A percentile compares a stretch with the other conserved stretches of the same genome.
phyloP scores from a whole-genome alignment of 805 yeast species.

The Komagataella kurtzmanii region DNA sequence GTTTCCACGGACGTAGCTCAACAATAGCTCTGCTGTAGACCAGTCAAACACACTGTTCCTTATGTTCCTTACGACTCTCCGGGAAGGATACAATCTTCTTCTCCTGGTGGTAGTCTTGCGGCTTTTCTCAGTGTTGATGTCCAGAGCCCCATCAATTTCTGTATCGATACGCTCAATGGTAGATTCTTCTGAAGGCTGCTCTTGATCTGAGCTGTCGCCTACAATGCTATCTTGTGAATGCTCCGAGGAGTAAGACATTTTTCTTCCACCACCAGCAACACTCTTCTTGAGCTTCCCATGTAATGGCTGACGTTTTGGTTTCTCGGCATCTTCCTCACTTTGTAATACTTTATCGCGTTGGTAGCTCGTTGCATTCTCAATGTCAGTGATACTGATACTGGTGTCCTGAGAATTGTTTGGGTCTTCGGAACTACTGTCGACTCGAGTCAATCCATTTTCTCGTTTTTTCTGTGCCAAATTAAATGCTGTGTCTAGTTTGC shows the following conservation, averaged over 20 bases:
- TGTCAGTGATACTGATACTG: not conserved
- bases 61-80: not conserved
- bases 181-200: not conserved
- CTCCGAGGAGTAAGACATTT: not conserved
- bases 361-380: not conserved
- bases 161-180: not conserved
- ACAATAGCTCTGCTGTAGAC: slow-evolving; percentile 61
- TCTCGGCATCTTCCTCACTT: not conserved
- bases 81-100: not conserved
- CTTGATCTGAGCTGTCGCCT: not conserved
- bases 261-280: not conserved
- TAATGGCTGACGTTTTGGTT: not conserved
- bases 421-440: not conserved
- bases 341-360: not conserved
- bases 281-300: not conserved
- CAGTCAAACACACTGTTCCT: slow-evolving; percentile 29
- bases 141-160: not conserved
- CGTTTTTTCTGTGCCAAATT: slow-evolving; percentile 14
- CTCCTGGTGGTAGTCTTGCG: not conserved
- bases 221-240: not conserved
- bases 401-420: not conserved
- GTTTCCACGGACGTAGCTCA: slow-evolving; percentile 71
- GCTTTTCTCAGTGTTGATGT: not conserved
- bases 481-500: slow-evolving; percentile 49
- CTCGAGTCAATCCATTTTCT: slow-evolving; percentile 4